phyloP scores from a whole-genome alignment of 495 filamentous ascomycete genomes.

The Chaetomium cochliodes region DNA sequence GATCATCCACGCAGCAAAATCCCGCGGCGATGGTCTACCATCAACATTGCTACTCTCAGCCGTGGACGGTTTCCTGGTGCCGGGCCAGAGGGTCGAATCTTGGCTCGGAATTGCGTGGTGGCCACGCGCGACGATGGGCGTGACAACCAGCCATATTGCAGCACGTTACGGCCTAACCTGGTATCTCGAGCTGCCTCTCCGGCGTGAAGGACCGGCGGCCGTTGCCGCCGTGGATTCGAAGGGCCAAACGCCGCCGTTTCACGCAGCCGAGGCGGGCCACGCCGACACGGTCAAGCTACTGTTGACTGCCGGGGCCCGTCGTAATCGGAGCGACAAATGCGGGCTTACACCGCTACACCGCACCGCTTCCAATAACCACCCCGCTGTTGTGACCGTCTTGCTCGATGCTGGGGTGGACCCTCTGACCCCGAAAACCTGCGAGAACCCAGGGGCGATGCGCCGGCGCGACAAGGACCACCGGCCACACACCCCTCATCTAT shows the following conservation, averaged over 20 bases:
- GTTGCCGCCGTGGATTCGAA: not conserved
- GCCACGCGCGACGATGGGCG: not conserved
- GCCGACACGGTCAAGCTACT: slow-evolving; percentile 8
- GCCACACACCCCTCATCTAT: slow-evolving; percentile 28
- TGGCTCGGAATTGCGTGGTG: slow-evolving; percentile 16
- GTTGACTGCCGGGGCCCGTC: slow-evolving; percentile 23
- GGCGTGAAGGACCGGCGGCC: not conserved
- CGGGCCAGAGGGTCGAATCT: slow-evolving; percentile 7
- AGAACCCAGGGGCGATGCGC: slow-evolving; percentile 21
- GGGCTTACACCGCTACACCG: slow-evolving; percentile 33
- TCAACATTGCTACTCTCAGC: slow-evolving; percentile 9
- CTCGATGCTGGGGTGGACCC: slow-evolving; percentile 35
- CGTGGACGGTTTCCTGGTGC: slow-evolving; percentile 15
- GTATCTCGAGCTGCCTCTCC: slow-evolving; percentile 16
- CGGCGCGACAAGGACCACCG: not conserved
- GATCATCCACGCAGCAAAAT: slow-evolving; percentile 25
- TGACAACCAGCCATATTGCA: slow-evolving; percentile 17
- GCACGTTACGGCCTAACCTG: slow-evolving; percentile 17
- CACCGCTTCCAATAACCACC: slow-evolving; percentile 26
- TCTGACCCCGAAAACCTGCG: slow-evolving; percentile 32
- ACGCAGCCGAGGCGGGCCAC: slow-evolving; percentile 18
- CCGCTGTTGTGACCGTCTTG: slow-evolving; percentile 27
- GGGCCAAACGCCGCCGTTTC: slow-evolving; percentile 14
- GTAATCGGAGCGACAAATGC: slow-evolving; percentile 19
- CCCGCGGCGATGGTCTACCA: slow-evolving; percentile 6